Evolutionary conservation across 2,329 filamentous ascomycete species (phyloP).

Genomic region (Penicillium crustosum): DNA sequence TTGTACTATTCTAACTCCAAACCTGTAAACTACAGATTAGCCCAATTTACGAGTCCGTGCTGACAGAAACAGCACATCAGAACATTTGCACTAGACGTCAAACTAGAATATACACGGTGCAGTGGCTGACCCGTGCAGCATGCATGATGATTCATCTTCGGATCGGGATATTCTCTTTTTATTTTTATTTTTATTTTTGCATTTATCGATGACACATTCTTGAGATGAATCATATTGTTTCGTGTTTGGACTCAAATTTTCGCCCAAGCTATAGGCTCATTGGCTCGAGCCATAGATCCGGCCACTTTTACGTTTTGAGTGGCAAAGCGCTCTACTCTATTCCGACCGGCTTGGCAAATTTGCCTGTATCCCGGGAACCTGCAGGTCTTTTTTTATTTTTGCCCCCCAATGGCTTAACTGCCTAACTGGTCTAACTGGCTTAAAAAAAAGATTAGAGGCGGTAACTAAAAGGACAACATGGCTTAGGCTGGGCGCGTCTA

Average conservation of each 20-base stretch:
- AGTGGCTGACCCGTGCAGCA: slow-evolving; percentile 17
- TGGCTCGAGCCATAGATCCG: slow-evolving; percentile 14
- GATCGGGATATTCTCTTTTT: background rate
- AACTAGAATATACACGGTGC: slow-evolving; percentile 5
- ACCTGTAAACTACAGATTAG: background rate
- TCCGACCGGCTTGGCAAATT: slow-evolving; percentile 12
- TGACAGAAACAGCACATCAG: slow-evolving; percentile 1
- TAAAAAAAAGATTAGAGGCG: slow-evolving; percentile 11
- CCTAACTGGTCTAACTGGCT: background rate
- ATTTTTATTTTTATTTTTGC: too few relatives aligned
- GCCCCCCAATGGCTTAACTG: background rate
- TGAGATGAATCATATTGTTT: slow-evolving; percentile 27
- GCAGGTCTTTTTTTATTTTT: slow-evolving; percentile 6
- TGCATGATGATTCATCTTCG: slow-evolving; percentile 21
- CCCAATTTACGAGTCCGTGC: background rate
- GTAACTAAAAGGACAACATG: slow-evolving; percentile 19
- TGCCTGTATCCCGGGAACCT: slow-evolving; percentile 2
- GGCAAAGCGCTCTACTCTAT: slow-evolving; percentile 22
- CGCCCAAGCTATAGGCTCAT: background rate
- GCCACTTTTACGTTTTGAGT: slow-evolving; percentile 13
- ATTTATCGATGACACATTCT: slow-evolving; percentile 11
- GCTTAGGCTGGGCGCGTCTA: slow-evolving; percentile 4
- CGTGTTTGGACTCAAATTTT: background rate
- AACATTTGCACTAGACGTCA: background rate
- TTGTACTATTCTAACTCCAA: background rate